Conservation (phyloP, 345 rosid species). For the Trapa incisa region DNA sequence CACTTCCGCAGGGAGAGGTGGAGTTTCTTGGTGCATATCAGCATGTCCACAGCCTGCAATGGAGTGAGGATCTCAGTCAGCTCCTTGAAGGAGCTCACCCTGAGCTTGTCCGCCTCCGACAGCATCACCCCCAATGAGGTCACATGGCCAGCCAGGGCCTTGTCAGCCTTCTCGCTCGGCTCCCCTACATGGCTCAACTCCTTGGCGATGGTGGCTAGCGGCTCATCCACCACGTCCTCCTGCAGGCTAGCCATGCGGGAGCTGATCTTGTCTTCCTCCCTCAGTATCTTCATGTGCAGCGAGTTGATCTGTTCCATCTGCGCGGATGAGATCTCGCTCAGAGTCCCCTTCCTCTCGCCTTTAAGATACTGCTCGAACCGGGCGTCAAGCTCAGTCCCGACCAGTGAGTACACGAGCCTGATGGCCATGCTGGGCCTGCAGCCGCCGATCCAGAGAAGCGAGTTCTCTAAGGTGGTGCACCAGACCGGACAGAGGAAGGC, state of each 20-base stretch:
- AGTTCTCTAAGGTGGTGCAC: constrained; percentile 13
- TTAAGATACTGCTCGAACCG: background rate
- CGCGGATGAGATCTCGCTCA: background rate
- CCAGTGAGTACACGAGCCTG: constrained; percentile 6
- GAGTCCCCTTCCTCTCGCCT: constrained; percentile 5
- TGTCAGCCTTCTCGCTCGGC: constrained; percentile 4
- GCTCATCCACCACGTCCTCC: constrained; percentile 11
- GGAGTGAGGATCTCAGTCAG: constrained; percentile 8
- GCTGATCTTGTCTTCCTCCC: constrained; percentile 9
- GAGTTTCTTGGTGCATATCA: constrained; percentile 7
- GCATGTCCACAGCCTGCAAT: constrained; percentile 10
- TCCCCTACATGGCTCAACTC: background rate
- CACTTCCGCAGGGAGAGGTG: constrained; percentile 10
- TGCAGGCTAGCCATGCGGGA: constrained; percentile 12
- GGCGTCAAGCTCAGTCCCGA: constrained; percentile 5
- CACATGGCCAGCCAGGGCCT: constrained; percentile 7
- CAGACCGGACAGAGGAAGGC: constrained; percentile 8
- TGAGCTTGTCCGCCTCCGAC: constrained; percentile 9
- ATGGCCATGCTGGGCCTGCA: constrained; percentile 9
- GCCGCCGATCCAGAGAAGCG: constrained; percentile 14
- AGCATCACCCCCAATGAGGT: constrained; percentile 6
- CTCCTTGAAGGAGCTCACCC: constrained; percentile 11
- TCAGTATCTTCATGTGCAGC: constrained; percentile 8
- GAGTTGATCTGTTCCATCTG: constrained; percentile 5
- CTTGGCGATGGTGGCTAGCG: constrained; percentile 4